These are phyloP conservation scores for Erysimum cheiri DNA, from an alignment of 441 rosid species.

Conservation along the genomic window DNA sequence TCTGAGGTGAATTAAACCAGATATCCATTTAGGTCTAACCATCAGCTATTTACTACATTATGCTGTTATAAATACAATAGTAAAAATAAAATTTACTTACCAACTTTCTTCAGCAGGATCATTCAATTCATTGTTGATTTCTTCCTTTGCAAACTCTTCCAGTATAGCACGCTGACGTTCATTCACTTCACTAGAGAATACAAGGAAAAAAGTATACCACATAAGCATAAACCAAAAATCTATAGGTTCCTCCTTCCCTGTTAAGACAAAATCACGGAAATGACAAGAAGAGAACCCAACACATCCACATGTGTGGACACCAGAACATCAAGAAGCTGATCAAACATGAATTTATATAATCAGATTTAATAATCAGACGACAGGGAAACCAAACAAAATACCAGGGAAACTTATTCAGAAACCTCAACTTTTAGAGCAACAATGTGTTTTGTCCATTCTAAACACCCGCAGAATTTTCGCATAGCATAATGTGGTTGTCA, in stretches of 20 bases:
- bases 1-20: conserved; percentile 1
- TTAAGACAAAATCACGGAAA: not conserved
- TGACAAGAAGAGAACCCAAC: conserved; percentile 13
- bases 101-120: conserved; percentile 58
- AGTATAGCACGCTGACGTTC: conserved; percentile 79
- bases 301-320: conserved; percentile 1
- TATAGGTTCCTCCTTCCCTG: not conserved
- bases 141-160: conserved; percentile 89
- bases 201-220: conserved; percentile 30
- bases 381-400: not conserved
- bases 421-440: conserved; percentile 6
- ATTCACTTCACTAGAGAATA: conserved; percentile 57
- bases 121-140: conserved; percentile 59
- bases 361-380: not conserved
- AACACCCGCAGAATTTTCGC: conserved; percentile 17
- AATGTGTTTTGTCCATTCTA: not conserved
- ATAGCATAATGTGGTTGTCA: conserved; percentile 12
- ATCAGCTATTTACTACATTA: conserved; percentile 6
- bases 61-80: conserved; percentile 1
- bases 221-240: conserved; percentile 21
- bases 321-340: conserved; percentile 13
- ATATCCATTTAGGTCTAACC: conserved; percentile 18
- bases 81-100: conserved; percentile 48
- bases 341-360: conserved; percentile 2
- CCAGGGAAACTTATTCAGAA: not conserved